phyloP scores from a whole-genome alignment of 2,329 filamentous ascomycete genomes.

The Nakataea oryzae region DNA sequence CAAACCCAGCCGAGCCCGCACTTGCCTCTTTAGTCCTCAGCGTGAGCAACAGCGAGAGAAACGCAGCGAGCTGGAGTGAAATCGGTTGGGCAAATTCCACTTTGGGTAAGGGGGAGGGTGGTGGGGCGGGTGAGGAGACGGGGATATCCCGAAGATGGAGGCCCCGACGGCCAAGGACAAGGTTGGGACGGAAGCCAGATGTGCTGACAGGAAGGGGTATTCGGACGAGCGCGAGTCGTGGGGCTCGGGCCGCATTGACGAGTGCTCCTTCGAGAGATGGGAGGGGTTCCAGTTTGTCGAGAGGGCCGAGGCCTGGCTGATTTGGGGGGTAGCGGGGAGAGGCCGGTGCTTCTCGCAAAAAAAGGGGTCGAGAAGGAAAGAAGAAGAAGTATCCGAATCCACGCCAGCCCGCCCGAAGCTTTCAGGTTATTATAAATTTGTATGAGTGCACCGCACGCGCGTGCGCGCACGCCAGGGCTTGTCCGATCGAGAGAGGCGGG shows the following conservation, averaged over 20 bases:
- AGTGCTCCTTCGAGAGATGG: neutral
- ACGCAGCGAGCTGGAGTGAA: too few relatives aligned
- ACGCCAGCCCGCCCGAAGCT: neutral
- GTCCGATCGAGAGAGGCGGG: neutral
- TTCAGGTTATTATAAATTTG: neutral
- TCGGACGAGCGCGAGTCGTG: neutral
- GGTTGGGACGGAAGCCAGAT: neutral
- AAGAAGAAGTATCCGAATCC: neutral
- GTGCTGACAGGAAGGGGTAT: neutral
- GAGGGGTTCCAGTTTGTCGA: neutral
- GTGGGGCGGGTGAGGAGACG: neutral
- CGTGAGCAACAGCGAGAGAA: neutral
- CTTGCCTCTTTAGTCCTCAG: neutral
- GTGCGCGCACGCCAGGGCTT: neutral
- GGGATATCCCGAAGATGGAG: neutral
- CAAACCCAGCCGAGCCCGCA: neutral
- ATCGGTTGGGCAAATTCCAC: neutral
- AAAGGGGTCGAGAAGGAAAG: neutral
- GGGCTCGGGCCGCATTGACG: too few relatives aligned
- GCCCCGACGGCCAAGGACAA: neutral
- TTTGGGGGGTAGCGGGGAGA: neutral
- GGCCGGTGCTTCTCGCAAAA: neutral
- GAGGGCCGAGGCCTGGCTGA: neutral
- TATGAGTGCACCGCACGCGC: neutral
- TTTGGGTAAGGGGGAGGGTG: neutral